Percentiles rank a stretch among this genome's conserved stretches.
Evolutionary conservation across 768 basidiomycete species (phyloP).

Genomic region (Boletus insuetus): DNA sequence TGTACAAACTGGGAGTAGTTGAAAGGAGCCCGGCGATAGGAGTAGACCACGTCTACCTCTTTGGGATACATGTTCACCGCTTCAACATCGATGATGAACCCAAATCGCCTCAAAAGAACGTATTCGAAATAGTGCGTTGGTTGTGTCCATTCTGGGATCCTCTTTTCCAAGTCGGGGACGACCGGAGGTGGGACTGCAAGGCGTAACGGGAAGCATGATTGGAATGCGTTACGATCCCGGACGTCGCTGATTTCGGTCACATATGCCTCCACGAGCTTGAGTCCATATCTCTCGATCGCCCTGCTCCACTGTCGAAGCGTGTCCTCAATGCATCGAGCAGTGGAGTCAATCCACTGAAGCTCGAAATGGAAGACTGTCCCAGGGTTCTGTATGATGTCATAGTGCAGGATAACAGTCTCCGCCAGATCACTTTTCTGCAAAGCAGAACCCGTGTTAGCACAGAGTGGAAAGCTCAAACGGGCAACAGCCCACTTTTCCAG

Average conservation of each 20-base stretch:
- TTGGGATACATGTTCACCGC: constrained; percentile 74
- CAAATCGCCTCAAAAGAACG: constrained; percentile 69
- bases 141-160: constrained; percentile 66
- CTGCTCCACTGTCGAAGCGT: constrained; percentile 78
- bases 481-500: constrained; percentile 54
- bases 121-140: constrained; percentile 78
- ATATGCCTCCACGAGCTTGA: constrained; percentile 91
- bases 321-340: constrained; percentile 89
- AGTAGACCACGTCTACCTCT: constrained; percentile 82
- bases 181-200: constrained; percentile 75
- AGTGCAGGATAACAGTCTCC: constrained; percentile 84
- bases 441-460: constrained; percentile 7
- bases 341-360: constrained; percentile 94
- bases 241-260: constrained; percentile 91
- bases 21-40: constrained; percentile 78
- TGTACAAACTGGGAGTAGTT: constrained; percentile 91
- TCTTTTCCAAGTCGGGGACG: constrained; percentile 61
- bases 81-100: constrained; percentile 84
- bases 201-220: constrained; percentile 82
- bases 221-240: constrained; percentile 82
- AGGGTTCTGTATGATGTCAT: constrained; percentile 94
- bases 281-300: constrained; percentile 82
- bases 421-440: constrained; percentile 81
- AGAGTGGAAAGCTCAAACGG: background rate
- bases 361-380: constrained; percentile 96